Conservation (phyloP, 176 grass and related monocot genomes). For the Triticum turgidum region DNA sequence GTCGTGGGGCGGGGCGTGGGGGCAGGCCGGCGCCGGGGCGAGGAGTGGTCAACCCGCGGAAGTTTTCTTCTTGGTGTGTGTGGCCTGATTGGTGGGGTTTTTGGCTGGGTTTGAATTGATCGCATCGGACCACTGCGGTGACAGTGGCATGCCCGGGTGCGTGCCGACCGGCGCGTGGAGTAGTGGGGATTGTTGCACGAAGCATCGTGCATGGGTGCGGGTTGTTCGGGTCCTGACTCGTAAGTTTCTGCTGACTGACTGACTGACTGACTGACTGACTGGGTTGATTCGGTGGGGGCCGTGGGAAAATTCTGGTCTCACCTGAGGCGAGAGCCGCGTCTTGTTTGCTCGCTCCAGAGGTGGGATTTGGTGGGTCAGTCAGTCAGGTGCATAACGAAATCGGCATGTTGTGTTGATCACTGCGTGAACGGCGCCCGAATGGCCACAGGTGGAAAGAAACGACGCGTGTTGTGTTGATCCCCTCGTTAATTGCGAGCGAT, state of each 20-base stretch:
- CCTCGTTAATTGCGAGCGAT: not conserved
- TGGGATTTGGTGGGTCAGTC: not conserved
- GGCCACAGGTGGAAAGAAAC: not conserved
- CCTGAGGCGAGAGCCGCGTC: too few relatives aligned
- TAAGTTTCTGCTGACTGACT: too few relatives aligned
- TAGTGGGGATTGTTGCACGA: too few relatives aligned
- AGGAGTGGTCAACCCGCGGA: not conserved
- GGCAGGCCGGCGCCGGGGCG: too few relatives aligned
- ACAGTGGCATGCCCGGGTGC: not conserved
- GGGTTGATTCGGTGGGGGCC: too few relatives aligned
- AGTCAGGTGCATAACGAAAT: too few relatives aligned
- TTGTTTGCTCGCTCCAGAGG: too few relatives aligned
- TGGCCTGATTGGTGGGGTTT: not conserved
- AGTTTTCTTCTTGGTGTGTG: not conserved
- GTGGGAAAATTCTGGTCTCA: too few relatives aligned
- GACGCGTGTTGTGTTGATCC: not conserved
- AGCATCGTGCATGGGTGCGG: not conserved
- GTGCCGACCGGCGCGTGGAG: not conserved
- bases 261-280: not conserved
- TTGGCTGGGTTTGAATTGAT: not conserved
- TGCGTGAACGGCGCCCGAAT: not conserved
- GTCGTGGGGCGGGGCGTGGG: not conserved
- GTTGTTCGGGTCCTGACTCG: not conserved
- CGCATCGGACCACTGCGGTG: too few relatives aligned
- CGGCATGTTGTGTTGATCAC: not conserved